Percentiles rank a stretch among this genome's conserved stretches.
Conservation (phyloP, 1,284 basidiomycete genomes). For the Cutaneotrichosporon arboriforme region DNA sequence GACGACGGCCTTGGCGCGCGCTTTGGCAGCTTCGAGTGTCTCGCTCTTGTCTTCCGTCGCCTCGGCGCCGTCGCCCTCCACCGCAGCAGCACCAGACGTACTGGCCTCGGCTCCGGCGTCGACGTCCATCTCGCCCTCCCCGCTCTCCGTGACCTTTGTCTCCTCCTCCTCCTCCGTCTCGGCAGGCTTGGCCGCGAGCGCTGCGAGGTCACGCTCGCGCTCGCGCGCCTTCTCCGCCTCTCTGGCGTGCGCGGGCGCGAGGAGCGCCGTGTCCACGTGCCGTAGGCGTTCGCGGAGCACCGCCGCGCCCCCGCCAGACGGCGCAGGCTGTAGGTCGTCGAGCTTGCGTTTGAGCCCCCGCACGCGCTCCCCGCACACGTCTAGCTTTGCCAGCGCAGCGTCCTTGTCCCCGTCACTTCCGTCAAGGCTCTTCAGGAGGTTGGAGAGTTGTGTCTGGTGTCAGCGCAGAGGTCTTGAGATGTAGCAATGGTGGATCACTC, state of each 20-base stretch:
- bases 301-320: neutral
- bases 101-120: neutral
- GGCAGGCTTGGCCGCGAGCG: constrained; percentile 6
- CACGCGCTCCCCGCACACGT: constrained; percentile 33
- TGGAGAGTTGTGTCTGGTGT: constrained; percentile 17
- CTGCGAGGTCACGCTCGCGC: neutral
- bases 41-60: neutral
- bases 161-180: constrained; percentile 6
- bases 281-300: constrained; percentile 14
- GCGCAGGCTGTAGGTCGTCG: constrained; percentile 17
- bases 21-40: neutral
- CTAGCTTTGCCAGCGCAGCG: constrained; percentile 27
- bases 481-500: too few species aligned
- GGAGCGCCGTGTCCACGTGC: constrained; percentile 13
- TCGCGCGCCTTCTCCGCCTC: neutral
- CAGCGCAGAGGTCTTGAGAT: too few species aligned
- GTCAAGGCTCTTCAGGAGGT: constrained; percentile 22
- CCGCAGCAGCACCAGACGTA: neutral
- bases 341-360: constrained; percentile 49
- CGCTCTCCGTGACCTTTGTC: neutral
- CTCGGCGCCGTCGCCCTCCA: neutral
- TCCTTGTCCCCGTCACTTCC: constrained; percentile 17
- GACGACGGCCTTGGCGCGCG: constrained; percentile 1
- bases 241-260: constrained; percentile 1
- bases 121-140: neutral